Percentiles rank a stretch among this genome's conserved stretches.
Conservation (phyloP, 305 asterid species). For the Fraxinus baroniana region DNA sequence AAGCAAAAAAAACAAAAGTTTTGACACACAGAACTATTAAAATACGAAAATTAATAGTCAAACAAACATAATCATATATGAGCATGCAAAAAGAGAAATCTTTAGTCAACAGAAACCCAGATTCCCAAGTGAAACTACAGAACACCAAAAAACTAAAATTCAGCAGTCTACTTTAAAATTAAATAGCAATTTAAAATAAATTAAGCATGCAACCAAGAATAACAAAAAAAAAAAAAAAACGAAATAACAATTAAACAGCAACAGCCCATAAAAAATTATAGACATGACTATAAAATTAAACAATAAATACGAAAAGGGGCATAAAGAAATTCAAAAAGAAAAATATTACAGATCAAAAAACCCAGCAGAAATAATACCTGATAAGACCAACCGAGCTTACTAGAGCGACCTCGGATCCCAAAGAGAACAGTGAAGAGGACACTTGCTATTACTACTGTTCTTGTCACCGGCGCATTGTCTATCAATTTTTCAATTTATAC, state of each 20-base stretch:
- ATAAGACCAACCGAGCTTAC: slow-evolving; percentile 73
- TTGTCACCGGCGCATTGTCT: slow-evolving; percentile 94
- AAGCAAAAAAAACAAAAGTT: not conserved
- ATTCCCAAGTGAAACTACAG: not conserved
- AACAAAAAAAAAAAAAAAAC: not conserved
- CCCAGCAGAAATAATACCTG: slow-evolving; percentile 43
- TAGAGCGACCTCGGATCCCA: slow-evolving; percentile 86
- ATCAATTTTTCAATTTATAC: slow-evolving; percentile 10
- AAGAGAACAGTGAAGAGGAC: slow-evolving; percentile 78
- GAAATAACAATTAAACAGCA: not conserved
- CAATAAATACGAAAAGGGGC: not conserved
- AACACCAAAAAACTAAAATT: not conserved
- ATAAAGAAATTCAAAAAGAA: not conserved
- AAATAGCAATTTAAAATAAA: not conserved
- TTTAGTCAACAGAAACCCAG: not conserved
- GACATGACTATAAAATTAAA: not conserved
- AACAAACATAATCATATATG: not conserved
- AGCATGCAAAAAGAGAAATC: not conserved
- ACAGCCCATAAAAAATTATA: not conserved
- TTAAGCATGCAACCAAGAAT: not conserved
- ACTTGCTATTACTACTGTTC: slow-evolving; percentile 68
- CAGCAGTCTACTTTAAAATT: not conserved
- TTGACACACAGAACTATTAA: not conserved
- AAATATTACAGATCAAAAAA: not conserved
- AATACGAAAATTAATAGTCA: not conserved